phyloP scores from a whole-genome alignment of 2,329 filamentous ascomycete species.

The Diaporthe sp. region DNA sequence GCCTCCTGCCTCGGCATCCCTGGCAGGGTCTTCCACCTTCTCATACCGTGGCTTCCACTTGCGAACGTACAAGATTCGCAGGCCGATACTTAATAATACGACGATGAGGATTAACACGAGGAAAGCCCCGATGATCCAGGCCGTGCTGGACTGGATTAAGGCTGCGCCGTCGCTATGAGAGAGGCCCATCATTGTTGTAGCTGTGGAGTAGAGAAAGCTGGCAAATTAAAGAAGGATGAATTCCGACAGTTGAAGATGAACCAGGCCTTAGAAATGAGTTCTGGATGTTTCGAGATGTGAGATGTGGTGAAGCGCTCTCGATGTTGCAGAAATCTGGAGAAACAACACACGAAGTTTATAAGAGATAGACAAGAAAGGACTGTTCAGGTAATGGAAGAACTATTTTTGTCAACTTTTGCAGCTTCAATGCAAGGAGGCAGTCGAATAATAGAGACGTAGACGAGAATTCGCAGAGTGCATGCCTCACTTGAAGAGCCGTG shows the following conservation, averaged over 20 bases:
- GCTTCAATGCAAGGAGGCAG: background rate
- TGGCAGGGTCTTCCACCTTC: slow-evolving; percentile 15
- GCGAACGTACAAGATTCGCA: slow-evolving; percentile 11
- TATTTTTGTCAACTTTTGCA: background rate
- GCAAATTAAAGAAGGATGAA: background rate
- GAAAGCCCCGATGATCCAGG: slow-evolving; percentile 21
- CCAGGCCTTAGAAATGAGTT: background rate
- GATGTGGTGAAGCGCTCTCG: background rate
- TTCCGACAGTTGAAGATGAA: background rate
- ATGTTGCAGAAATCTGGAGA: background rate
- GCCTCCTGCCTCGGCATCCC: background rate
- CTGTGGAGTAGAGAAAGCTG: background rate
- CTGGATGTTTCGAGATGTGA: background rate
- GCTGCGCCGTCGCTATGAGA: slow-evolving; percentile 12
- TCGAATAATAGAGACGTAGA: background rate
- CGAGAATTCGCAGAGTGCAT: background rate
- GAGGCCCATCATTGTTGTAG: background rate
- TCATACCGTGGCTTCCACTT: slow-evolving; percentile 22
- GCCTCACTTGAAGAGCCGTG: background rate
- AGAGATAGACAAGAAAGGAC: background rate
- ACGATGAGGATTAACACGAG: slow-evolving; percentile 17
- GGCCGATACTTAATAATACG: background rate
- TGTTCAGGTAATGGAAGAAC: background rate
- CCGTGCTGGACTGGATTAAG: slow-evolving; percentile 27
- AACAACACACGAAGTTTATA: background rate